Conservation (phyloP, 1,284 basidiomycete genomes). For the Exobasidium cylindrosporum region DNA sequence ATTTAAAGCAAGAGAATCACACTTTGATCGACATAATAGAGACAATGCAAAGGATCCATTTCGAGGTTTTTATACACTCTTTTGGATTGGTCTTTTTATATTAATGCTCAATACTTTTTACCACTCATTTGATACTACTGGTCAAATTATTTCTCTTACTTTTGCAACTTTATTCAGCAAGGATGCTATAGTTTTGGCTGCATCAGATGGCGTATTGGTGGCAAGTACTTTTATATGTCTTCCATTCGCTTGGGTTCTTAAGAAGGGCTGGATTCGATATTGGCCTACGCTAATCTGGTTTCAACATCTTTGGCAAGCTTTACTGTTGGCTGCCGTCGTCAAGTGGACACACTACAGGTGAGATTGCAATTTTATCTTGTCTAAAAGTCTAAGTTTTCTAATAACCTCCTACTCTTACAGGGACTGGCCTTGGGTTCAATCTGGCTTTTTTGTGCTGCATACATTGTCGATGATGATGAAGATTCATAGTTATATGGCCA, state of each 20-base stretch:
- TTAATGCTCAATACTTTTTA: conserved; percentile 48
- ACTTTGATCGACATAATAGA: conserved; percentile 45
- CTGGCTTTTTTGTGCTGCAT: conserved; percentile 90
- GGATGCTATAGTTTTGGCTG: conserved; percentile 76
- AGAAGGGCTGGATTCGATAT: conserved; percentile 60
- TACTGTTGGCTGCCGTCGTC: conserved; percentile 40
- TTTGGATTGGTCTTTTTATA: conserved; percentile 51
- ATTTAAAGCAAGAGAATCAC: conserved; percentile 34
- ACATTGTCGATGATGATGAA: conserved; percentile 90
- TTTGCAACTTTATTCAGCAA: conserved; percentile 86
- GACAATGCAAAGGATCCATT: conserved; percentile 28
- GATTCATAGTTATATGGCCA: conserved; percentile 86
- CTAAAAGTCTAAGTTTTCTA: not conserved
- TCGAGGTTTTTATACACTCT: conserved; percentile 53
- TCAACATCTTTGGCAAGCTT: conserved; percentile 43
- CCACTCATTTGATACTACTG: conserved; percentile 58
- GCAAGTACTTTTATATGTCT: conserved; percentile 71
- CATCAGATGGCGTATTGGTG: conserved; percentile 80
- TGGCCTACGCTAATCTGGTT: conserved; percentile 27
- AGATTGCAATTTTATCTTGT: conserved; percentile 23
- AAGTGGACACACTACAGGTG: conserved; percentile 32
- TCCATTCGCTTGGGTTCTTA: conserved; percentile 63
- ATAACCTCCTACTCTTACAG: conserved; percentile 54
- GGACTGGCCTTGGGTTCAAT: conserved; percentile 97
- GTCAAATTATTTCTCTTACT: conserved; percentile 70